phyloP scores from a whole-genome alignment of 2,329 filamentous ascomycete genomes.

The Calonectria hawksworthii region DNA sequence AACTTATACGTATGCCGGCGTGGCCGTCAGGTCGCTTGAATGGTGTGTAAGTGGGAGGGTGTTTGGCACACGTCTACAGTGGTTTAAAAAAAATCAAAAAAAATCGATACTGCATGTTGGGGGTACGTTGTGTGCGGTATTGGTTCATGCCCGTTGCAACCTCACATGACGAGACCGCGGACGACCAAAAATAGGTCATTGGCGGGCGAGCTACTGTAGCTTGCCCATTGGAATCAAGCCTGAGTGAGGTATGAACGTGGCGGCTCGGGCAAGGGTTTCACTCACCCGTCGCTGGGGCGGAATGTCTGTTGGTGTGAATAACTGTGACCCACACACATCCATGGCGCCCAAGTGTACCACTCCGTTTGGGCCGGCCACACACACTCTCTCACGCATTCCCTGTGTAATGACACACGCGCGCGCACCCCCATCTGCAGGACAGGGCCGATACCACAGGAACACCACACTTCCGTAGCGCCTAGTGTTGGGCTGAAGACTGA shows the following conservation, averaged over 20 bases:
- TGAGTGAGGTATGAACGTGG: conserved; percentile 27
- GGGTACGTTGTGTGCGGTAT: conserved; percentile 9
- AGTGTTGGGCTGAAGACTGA: conserved; percentile 3
- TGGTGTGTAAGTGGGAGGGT: conserved; percentile 26
- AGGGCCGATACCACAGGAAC: conserved; percentile 1
- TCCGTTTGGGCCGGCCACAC: not conserved
- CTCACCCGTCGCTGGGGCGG: conserved; percentile 15
- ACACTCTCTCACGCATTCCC: conserved; percentile 11
- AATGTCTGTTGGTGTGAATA: conserved; percentile 24
- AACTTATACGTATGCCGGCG: conserved; percentile 23
- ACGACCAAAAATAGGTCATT: conserved; percentile 32
- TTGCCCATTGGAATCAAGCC: conserved; percentile 8
- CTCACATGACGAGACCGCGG: conserved; percentile 26
- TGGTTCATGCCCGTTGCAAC: conserved; percentile 32
- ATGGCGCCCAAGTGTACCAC: not conserved
- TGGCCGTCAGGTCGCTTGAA: not conserved
- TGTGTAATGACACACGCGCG: conserved; percentile 14
- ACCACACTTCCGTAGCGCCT: not conserved
- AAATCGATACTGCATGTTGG: conserved; percentile 24
- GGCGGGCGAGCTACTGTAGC: conserved; percentile 18
- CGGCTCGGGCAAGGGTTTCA: conserved; percentile 11
- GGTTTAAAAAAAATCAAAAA: not conserved
- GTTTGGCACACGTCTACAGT: conserved; percentile 10
- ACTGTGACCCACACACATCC: conserved; percentile 19
- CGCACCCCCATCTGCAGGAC: conserved; percentile 16